These are phyloP conservation scores for Alternaria incomplexa DNA, from an alignment of 2,329 filamentous ascomycete species.

Conservation along the genomic window DNA sequence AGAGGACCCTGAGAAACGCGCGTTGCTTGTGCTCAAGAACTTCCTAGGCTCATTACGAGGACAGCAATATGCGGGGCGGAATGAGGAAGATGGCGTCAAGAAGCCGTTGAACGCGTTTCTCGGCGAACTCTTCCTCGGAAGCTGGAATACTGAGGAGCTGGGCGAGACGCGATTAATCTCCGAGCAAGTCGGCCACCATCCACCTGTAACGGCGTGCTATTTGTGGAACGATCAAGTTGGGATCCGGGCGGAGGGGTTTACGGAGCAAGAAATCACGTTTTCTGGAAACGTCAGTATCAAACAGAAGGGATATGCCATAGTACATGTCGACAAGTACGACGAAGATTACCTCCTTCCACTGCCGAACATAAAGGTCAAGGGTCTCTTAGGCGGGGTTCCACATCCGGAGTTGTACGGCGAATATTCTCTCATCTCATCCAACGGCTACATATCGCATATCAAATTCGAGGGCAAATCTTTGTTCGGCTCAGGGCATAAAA, in stretches of 20 bases:
- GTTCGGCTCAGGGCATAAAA: slow-evolving; percentile 50
- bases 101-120: slow-evolving; percentile 61
- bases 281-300: slow-evolving; percentile 54
- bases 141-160: slow-evolving; percentile 37
- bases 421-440: slow-evolving; percentile 51
- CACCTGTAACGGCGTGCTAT: slow-evolving; percentile 56
- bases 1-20: slow-evolving; percentile 48
- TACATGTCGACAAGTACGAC: slow-evolving; percentile 52
- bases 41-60: slow-evolving; percentile 56
- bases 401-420: slow-evolving; percentile 54
- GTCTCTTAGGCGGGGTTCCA: slow-evolving; percentile 51
- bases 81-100: slow-evolving; percentile 53
- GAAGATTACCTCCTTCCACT: slow-evolving; percentile 55
- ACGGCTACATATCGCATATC: slow-evolving; percentile 51
- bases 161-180: slow-evolving; percentile 51
- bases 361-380: slow-evolving; percentile 55
- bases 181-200: slow-evolving; percentile 57
- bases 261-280: slow-evolving; percentile 56
- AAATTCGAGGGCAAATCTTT: slow-evolving; percentile 54
- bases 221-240: slow-evolving; percentile 54
- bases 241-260: slow-evolving; percentile 54
- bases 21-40: slow-evolving; percentile 57
- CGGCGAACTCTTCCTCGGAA: slow-evolving; percentile 55
- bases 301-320: slow-evolving; percentile 54
- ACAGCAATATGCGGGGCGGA: slow-evolving; percentile 56